Percentiles rank a stretch among this genome's conserved stretches.
Evolutionary conservation across 192 early-diverging fungal genomes (phyloP).

Genomic region (Entomortierella lignicola): DNA sequence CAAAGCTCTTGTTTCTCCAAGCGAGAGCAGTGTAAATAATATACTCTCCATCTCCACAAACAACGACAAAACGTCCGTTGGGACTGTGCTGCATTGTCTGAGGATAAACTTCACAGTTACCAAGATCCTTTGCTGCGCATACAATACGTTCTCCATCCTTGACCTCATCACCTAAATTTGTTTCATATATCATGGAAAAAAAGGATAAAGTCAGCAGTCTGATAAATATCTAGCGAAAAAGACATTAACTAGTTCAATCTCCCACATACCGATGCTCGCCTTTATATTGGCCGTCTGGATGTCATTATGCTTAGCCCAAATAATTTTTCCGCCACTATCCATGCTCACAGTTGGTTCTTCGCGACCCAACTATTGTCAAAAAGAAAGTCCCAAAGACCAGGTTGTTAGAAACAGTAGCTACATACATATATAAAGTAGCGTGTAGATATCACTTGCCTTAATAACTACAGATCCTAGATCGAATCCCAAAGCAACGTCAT

Average conservation of each 20-base stretch:
- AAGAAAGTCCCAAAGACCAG: slow-evolving; percentile 3
- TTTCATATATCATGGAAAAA: slow-evolving; percentile 35
- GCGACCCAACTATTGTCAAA: slow-evolving; percentile 72
- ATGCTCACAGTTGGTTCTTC: slow-evolving; percentile 97
- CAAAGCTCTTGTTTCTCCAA: slow-evolving; percentile 99
- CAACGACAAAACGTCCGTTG: slow-evolving; percentile 98
- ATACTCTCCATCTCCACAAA: slow-evolving; percentile 99
- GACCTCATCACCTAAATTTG: slow-evolving; percentile 69
- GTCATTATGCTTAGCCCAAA: slow-evolving; percentile 97
- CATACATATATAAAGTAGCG: background rate
- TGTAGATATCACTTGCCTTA: slow-evolving; percentile 71
- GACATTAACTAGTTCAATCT: background rate
- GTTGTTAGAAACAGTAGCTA: background rate
- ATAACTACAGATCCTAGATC: slow-evolving; percentile 97
- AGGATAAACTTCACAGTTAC: slow-evolving; percentile 98
- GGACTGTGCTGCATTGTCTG: slow-evolving; percentile 96
- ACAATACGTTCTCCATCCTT: slow-evolving; percentile 94
- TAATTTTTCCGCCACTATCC: slow-evolving; percentile 97
- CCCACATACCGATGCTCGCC: slow-evolving; percentile 65
- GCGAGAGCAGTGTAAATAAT: slow-evolving; percentile 99
- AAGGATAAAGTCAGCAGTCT: background rate
- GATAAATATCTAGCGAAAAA: background rate
- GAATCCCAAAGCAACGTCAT: slow-evolving; percentile 95
- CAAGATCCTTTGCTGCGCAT: slow-evolving; percentile 92
- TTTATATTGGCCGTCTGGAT: slow-evolving; percentile 97